phyloP scores from a whole-genome alignment of 176 grass and related monocot species.

The Themeda triandra region DNA sequence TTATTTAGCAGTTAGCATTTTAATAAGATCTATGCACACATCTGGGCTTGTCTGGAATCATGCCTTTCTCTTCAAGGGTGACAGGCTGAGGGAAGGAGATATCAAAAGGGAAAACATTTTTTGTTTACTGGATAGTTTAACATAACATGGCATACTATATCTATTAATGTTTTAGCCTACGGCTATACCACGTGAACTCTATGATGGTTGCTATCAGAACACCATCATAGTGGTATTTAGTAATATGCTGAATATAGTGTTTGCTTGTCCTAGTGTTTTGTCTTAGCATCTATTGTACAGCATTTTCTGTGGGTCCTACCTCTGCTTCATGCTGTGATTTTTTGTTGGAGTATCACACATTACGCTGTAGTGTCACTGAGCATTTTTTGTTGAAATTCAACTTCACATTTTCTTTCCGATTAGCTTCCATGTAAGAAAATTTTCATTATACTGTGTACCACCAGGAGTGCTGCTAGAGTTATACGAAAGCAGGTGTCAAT shows the following conservation, averaged over 20 bases:
- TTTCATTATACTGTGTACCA: background rate
- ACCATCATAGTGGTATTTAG: background rate
- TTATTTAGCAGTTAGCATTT: background rate
- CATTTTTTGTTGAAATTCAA: background rate
- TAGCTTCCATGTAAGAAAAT: background rate
- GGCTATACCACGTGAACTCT: background rate
- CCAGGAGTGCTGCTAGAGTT: background rate
- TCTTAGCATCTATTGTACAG: background rate
- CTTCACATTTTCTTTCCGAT: background rate
- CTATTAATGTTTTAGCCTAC: background rate
- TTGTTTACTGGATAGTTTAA: background rate
- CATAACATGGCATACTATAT: background rate
- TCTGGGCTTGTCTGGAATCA: background rate
- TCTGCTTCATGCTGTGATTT: background rate
- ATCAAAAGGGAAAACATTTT: background rate
- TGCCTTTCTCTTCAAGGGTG: background rate
- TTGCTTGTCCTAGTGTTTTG: background rate
- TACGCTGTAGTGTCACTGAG: background rate
- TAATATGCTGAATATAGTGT: background rate
- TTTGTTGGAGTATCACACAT: background rate
- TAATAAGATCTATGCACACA: background rate
- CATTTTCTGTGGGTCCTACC: background rate
- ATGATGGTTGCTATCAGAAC: background rate
- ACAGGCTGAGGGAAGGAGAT: background rate
- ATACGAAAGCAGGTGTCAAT: background rate